Conservation (phyloP, 164 flowering plant genomes). For the Warburgia ugandensis region DNA sequence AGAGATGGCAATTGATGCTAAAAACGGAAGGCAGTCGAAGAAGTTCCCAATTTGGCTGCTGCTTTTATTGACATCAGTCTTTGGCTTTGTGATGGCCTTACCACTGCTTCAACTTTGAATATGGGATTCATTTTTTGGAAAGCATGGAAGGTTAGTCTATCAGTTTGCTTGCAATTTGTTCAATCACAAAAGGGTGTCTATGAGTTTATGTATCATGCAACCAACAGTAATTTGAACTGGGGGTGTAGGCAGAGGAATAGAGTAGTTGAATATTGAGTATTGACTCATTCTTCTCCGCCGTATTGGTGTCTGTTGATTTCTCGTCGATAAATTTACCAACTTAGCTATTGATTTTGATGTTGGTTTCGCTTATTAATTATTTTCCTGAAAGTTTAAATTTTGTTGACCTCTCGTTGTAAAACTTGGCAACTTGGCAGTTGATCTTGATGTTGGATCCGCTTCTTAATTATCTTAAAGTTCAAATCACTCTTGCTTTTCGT, state of each 20-base stretch:
- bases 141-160: neutral
- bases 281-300: neutral
- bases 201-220: neutral
- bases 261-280: neutral
- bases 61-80: slow-evolving; percentile 59
- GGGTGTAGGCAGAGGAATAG: neutral
- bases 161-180: neutral
- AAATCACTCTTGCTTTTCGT: no score
- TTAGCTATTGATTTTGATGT: no score
- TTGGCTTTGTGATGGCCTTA: slow-evolving; percentile 72
- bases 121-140: neutral
- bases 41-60: slow-evolving; percentile 70
- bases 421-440: no score
- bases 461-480: no score
- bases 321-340: neutral
- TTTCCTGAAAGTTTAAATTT: no score
- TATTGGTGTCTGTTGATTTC: neutral
- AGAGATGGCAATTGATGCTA: slow-evolving; percentile 24
- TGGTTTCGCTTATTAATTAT: no score
- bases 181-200: neutral
- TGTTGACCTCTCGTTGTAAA: no score
- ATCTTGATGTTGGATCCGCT: no score
- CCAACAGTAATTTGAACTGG: slow-evolving; percentile 3
- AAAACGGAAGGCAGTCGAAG: slow-evolving; percentile 34
- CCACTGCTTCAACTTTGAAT: slow-evolving; percentile 77